phyloP scores from a whole-genome alignment of 2,329 filamentous ascomycete genomes.

The Penicillium sp. region DNA sequence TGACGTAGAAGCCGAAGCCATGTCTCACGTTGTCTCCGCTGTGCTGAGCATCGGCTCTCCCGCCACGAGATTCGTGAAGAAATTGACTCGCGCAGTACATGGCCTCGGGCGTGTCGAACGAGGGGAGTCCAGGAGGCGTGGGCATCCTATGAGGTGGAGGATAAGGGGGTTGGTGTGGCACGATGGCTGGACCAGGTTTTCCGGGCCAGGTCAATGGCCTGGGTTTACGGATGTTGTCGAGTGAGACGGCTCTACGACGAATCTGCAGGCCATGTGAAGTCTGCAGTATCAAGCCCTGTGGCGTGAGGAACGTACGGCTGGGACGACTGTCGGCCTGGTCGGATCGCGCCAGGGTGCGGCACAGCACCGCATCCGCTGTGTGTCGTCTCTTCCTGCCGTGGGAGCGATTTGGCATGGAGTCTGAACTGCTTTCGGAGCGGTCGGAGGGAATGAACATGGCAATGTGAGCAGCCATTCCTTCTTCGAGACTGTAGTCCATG shows the following conservation, averaged over 20 bases:
- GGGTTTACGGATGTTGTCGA: slow-evolving; percentile 18
- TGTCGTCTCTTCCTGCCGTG: neutral
- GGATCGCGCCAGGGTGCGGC: slow-evolving; percentile 15
- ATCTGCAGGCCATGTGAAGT: neutral
- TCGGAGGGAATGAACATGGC: slow-evolving; percentile 23
- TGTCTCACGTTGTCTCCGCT: neutral
- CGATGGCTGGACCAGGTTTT: slow-evolving; percentile 23
- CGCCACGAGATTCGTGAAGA: slow-evolving; percentile 6
- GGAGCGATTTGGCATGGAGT: neutral
- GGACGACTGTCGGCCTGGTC: slow-evolving; percentile 6
- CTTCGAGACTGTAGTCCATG: slow-evolving; percentile 16
- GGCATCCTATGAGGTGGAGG: slow-evolving; percentile 35
- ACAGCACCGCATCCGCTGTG: slow-evolving; percentile 13
- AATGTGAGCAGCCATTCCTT: slow-evolving; percentile 22
- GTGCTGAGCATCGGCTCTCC: slow-evolving; percentile 2
- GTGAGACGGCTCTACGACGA: slow-evolving; percentile 21
- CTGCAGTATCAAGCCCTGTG: neutral
- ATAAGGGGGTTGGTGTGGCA: slow-evolving; percentile 28
- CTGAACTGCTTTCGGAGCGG: slow-evolving; percentile 8
- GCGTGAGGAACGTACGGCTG: neutral
- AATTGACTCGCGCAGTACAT: slow-evolving; percentile 27
- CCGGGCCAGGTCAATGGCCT: slow-evolving; percentile 17
- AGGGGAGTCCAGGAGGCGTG: slow-evolving; percentile 42
- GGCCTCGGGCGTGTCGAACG: slow-evolving; percentile 39
- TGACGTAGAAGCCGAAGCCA: slow-evolving; percentile 18